Conservation (phyloP, 495 filamentous ascomycete genomes). For the Podospora australis region DNA sequence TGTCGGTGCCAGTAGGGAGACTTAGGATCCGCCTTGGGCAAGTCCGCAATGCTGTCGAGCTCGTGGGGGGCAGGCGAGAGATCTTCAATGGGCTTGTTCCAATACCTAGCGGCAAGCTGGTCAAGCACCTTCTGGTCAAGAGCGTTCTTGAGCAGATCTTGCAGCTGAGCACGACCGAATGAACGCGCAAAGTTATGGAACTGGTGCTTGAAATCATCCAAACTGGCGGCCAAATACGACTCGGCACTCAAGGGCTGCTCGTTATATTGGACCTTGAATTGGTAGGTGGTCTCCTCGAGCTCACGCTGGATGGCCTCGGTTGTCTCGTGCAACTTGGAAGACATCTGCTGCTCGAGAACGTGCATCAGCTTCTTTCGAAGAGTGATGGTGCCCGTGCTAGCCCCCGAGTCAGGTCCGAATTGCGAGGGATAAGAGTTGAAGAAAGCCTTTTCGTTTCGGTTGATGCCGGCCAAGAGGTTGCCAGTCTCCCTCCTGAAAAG, state of each 20-base stretch:
- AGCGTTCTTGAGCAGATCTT: conserved; percentile 82
- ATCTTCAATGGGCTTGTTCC: conserved; percentile 92
- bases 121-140: conserved; percentile 94
- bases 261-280: conserved; percentile 99
- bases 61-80: conserved; percentile 56
- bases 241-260: conserved; percentile 91
- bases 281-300: conserved; percentile 93
- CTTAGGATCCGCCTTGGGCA: conserved; percentile 77
- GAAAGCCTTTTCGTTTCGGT: conserved; percentile 80
- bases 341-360: conserved; percentile 95
- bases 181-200: conserved; percentile 87
- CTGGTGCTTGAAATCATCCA: conserved; percentile 95
- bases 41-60: conserved; percentile 63
- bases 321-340: conserved; percentile 76
- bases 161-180: conserved; percentile 85
- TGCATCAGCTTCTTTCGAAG: conserved; percentile 94
- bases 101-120: conserved; percentile 89
- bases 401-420: conserved; percentile 64
- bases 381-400: conserved; percentile 75
- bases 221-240: conserved; percentile 87
- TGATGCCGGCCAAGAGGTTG: conserved; percentile 75
- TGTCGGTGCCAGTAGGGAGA: conserved; percentile 89
- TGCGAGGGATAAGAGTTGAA: conserved; percentile 79
- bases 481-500: conserved; percentile 79
- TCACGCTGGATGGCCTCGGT: conserved; percentile 90